Conservation (phyloP, 2,329 filamentous ascomycete species). For the Fusarium fracticaudum region DNA sequence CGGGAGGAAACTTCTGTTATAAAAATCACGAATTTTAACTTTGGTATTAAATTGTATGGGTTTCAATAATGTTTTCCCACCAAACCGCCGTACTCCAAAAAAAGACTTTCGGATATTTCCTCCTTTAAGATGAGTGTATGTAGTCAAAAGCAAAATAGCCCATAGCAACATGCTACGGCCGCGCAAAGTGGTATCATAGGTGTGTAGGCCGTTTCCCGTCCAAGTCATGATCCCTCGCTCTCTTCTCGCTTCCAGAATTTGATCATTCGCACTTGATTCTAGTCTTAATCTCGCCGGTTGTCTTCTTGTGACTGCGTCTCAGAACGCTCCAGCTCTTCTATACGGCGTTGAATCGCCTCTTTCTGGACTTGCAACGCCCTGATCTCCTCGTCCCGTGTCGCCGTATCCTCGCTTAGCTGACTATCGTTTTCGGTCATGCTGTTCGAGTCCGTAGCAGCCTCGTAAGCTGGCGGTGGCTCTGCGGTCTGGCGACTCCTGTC, state of each 20-base stretch:
- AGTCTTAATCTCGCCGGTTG: neutral
- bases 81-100: slow-evolving; percentile 9
- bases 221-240: slow-evolving; percentile 29
- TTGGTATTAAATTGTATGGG: neutral
- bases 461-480: slow-evolving; percentile 48
- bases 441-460: slow-evolving; percentile 38
- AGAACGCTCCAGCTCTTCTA: slow-evolving; percentile 47
- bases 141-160: slow-evolving; percentile 26
- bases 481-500: slow-evolving; percentile 13
- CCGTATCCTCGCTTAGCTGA: slow-evolving; percentile 33
- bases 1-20: neutral
- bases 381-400: slow-evolving; percentile 46
- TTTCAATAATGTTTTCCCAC: neutral
- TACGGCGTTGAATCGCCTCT: slow-evolving; percentile 48
- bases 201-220: slow-evolving; percentile 38
- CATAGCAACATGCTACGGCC: slow-evolving; percentile 29
- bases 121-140: slow-evolving; percentile 6
- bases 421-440: slow-evolving; percentile 36
- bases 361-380: slow-evolving; percentile 48
- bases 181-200: slow-evolving; percentile 47
- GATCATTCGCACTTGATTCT: slow-evolving; percentile 4
- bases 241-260: neutral
- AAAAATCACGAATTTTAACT: neutral
- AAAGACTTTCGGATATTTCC: neutral
- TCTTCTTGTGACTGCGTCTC: slow-evolving; percentile 31